Evolutionary conservation across 441 rosid genomes (phyloP).

Genomic region (Lepidium campestre): DNA sequence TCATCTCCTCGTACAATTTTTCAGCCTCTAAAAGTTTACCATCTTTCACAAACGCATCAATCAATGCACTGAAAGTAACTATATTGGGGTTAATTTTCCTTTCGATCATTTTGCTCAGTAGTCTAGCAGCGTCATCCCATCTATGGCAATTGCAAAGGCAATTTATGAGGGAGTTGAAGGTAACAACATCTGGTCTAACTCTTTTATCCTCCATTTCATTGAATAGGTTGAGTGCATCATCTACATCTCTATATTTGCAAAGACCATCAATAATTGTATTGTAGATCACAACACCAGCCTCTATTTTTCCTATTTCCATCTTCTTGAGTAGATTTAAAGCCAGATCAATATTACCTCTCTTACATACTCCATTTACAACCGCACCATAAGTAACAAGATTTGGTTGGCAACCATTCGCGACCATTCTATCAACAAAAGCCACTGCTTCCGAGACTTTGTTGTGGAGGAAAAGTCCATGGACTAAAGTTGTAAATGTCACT

Average conservation of each 20-base stretch:
- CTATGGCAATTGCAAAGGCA: neutral
- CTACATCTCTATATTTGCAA: neutral
- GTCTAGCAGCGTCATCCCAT: neutral
- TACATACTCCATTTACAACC: neutral
- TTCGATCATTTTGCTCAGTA: neutral
- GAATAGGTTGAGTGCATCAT: neutral
- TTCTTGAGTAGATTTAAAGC: neutral
- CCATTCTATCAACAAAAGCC: constrained; percentile 8
- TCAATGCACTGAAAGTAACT: neutral
- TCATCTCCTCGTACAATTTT: neutral
- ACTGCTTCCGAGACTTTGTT: neutral
- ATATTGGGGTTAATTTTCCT: neutral
- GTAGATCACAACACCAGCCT: neutral
- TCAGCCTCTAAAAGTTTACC: neutral
- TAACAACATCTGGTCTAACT: neutral
- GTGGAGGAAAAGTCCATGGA: constrained; percentile 9
- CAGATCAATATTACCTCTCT: neutral
- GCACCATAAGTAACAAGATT: neutral
- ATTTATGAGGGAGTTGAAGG: neutral
- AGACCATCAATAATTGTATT: neutral
- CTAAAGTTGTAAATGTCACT: constrained; percentile 3
- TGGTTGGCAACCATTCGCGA: neutral
- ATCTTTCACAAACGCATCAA: neutral
- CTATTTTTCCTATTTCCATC: neutral
- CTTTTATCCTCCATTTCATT: neutral